Conservation (phyloP, 2,329 filamentous ascomycete species). For the Aureobasidium sp. region DNA sequence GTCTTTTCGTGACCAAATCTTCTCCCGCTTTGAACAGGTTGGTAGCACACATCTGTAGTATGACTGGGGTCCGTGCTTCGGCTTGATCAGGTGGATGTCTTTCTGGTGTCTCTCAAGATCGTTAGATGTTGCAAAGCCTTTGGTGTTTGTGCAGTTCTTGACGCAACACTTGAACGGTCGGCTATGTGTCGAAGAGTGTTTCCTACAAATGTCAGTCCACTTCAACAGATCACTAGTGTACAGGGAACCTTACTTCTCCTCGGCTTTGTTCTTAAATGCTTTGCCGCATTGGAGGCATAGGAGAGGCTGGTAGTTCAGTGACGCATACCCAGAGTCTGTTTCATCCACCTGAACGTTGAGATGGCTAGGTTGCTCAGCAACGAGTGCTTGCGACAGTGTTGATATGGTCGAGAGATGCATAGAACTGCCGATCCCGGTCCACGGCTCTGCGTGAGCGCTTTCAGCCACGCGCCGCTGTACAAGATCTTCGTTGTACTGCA, state of each 20-base stretch:
- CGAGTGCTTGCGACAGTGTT: not conserved
- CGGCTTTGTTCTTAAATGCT: slow-evolving; percentile 14
- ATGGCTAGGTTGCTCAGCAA: not conserved
- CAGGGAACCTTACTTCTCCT: slow-evolving; percentile 11
- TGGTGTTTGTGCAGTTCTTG: slow-evolving; percentile 45
- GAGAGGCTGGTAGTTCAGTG: not conserved
- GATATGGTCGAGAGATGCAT: not conserved
- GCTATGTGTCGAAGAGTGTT: slow-evolving; percentile 63
- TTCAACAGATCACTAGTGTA: not conserved
- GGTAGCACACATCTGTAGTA: slow-evolving; percentile 54
- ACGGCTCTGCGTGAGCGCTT: slow-evolving; percentile 3
- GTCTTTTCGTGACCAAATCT: slow-evolving; percentile 73
- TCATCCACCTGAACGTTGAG: not conserved
- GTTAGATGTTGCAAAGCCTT: slow-evolving; percentile 72
- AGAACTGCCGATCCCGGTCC: not conserved
- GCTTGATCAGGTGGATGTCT: slow-evolving; percentile 56
- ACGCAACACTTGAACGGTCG: slow-evolving; percentile 60
- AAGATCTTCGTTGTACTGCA: slow-evolving; percentile 8
- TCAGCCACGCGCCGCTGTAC: slow-evolving; percentile 8
- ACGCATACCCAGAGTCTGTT: slow-evolving; percentile 8
- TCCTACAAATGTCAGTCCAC: slow-evolving; percentile 45
- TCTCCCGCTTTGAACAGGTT: slow-evolving; percentile 53
- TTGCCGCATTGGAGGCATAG: slow-evolving; percentile 1
- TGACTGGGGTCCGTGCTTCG: slow-evolving; percentile 40
- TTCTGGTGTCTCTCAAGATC: slow-evolving; percentile 74